Evolutionary conservation across 371 early-diverging fungal species (phyloP).

Genomic region (Mucor piriformis): DNA sequence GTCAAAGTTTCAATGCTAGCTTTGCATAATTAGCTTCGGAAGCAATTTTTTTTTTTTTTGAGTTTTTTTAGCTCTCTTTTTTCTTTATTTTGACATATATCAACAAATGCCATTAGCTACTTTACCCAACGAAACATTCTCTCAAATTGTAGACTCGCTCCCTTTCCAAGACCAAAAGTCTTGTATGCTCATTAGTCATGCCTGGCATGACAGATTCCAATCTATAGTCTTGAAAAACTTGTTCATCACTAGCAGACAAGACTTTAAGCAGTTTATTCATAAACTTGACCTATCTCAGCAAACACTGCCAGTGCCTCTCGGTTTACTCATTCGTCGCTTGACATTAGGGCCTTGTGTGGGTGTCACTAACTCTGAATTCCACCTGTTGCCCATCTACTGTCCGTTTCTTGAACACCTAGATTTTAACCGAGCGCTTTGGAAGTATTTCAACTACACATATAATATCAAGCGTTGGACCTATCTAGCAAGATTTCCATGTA

Average conservation of each 20-base stretch:
- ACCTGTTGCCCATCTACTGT: constrained; percentile 5
- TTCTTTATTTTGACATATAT: too few relatives aligned
- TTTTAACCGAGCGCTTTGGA: constrained; percentile 13
- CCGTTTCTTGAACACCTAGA: constrained; percentile 16
- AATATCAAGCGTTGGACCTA: constrained; percentile 1
- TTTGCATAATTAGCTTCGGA: too few relatives aligned
- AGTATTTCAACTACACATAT: constrained; percentile 4
- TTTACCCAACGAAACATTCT: constrained; percentile 17
- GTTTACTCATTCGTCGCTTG: constrained; percentile 2
- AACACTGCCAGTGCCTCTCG: neutral
- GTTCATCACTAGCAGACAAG: constrained; percentile 1
- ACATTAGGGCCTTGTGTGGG: constrained; percentile 7
- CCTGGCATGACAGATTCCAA: constrained; percentile 17
- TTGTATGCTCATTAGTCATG: constrained; percentile 2
- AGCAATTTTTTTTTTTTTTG: too few relatives aligned
- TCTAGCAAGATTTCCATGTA: constrained; percentile 3
- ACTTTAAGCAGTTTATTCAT: constrained; percentile 5
- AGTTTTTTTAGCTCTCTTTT: too few relatives aligned
- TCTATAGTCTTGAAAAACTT: constrained; percentile 1
- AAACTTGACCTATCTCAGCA: neutral
- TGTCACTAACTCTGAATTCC: constrained; percentile 12
- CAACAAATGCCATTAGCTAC: constrained; percentile 3
- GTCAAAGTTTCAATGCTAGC: too few relatives aligned
- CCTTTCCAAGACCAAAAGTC: constrained; percentile 12
- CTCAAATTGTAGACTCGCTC: neutral